Evolutionary conservation across 2,329 filamentous ascomycete species (phyloP).

Genomic region (Coniochaeta pulveracea): DNA sequence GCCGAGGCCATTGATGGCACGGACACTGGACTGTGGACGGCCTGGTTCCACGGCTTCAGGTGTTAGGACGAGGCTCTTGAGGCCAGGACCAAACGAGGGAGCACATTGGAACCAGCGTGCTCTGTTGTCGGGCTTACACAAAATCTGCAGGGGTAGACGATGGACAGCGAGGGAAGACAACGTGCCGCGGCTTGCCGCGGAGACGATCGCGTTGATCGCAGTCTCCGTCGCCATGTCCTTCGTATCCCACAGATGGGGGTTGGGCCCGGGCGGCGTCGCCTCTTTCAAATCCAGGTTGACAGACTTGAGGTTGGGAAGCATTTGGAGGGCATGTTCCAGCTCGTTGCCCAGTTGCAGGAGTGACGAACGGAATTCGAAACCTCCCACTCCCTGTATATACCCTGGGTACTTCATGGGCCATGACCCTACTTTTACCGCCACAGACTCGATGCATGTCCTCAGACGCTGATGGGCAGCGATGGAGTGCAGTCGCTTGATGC

Average conservation of each 20-base stretch:
- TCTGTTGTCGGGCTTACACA: slow-evolving; percentile 23
- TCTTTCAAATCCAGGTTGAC: no score
- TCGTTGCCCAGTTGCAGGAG: slow-evolving; percentile 21
- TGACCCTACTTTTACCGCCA: slow-evolving; percentile 22
- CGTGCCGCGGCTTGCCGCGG: slow-evolving; percentile 22
- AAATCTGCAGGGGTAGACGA: slow-evolving; percentile 30
- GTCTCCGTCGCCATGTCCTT: no score
- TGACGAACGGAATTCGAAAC: slow-evolving; percentile 21
- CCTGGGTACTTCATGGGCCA: slow-evolving; percentile 22
- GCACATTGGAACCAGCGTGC: slow-evolving; percentile 29
- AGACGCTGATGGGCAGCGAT: slow-evolving; percentile 31
- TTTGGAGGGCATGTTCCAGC: slow-evolving; percentile 25
- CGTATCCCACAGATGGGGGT: no score
- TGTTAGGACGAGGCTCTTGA: no score
- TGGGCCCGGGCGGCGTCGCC: no score
- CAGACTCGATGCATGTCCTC: slow-evolving; percentile 26
- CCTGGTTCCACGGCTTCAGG: slow-evolving; percentile 8
- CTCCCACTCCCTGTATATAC: slow-evolving; percentile 24
- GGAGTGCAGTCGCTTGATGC: slow-evolving; percentile 29
- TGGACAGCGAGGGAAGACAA: slow-evolving; percentile 28
- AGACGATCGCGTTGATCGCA: slow-evolving; percentile 26
- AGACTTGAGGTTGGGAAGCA: slow-evolving; percentile 26
- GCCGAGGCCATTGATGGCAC: slow-evolving; percentile 30
- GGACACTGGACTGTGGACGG: slow-evolving; percentile 23
- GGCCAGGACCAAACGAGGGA: slow-evolving; percentile 24